A percentile compares a stretch with the other conserved stretches of the same genome.
phyloP scores from a whole-genome alignment of 1,284 basidiomycete genomes.

The Fomitopsis schrenkii region DNA sequence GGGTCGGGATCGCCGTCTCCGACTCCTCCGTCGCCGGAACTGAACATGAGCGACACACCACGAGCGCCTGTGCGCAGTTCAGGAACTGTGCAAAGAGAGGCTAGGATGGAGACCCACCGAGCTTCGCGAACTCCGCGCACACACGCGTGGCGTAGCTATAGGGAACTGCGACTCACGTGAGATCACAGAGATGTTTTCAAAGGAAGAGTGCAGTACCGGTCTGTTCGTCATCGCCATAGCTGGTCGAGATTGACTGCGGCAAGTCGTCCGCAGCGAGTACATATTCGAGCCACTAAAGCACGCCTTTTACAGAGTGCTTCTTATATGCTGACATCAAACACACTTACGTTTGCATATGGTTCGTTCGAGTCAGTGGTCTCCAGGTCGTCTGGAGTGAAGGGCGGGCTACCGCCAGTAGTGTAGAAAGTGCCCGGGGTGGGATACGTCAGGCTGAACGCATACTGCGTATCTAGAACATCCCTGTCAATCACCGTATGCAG shows the following conservation, averaged over 20 bases:
- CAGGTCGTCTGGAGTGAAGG: conserved; percentile 45
- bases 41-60: conserved; percentile 59
- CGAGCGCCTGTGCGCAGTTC: conserved; percentile 41
- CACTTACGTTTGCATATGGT: conserved; percentile 48
- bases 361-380: conserved; percentile 52
- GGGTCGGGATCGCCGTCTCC: conserved; percentile 53
- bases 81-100: background rate
- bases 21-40: conserved; percentile 68
- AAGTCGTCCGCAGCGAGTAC: conserved; percentile 29
- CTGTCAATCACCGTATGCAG: background rate
- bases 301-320: background rate
- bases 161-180: conserved; percentile 41
- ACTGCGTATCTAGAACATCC: conserved; percentile 49
- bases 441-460: conserved; percentile 57
- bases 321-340: background rate
- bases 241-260: conserved; percentile 57
- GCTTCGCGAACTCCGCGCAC: conserved; percentile 60
- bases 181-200: background rate
- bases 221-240: conserved; percentile 68
- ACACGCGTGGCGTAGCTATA: conserved; percentile 54
- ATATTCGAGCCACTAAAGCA: conserved; percentile 56
- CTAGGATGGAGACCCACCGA: conserved; percentile 34
- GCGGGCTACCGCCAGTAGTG: conserved; percentile 56
- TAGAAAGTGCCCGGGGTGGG: conserved; percentile 49
- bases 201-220: conserved; percentile 36